Percentiles rank a stretch among this genome's conserved stretches.
Evolutionary conservation across 495 filamentous ascomycete genomes (phyloP).

Genomic region (Trypethelium eluteriae): DNA sequence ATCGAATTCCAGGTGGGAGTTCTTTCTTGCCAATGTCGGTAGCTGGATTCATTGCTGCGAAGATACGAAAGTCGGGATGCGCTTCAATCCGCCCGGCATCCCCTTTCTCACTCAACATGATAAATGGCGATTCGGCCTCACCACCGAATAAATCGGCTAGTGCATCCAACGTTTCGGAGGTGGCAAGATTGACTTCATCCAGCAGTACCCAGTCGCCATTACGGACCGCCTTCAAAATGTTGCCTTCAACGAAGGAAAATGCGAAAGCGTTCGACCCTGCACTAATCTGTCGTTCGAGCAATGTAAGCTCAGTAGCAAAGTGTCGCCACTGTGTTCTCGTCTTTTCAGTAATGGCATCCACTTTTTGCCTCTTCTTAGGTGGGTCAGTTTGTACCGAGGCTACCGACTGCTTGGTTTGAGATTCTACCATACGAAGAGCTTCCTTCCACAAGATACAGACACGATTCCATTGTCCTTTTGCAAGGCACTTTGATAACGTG

Average conservation of each 20-base stretch:
- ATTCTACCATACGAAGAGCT: constrained; percentile 74
- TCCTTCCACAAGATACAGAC: constrained; percentile 81
- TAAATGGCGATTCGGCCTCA: constrained; percentile 60
- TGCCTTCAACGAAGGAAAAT: constrained; percentile 92
- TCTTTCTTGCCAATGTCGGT: constrained; percentile 96
- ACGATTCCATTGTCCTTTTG: constrained; percentile 74
- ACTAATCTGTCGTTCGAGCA: constrained; percentile 73
- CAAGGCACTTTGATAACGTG: constrained; percentile 66
- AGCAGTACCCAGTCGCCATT: constrained; percentile 98
- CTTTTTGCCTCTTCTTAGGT: constrained; percentile 72
- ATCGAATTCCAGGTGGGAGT: constrained; percentile 72
- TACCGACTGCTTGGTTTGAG: constrained; percentile 41
- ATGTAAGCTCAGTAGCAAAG: constrained; percentile 67
- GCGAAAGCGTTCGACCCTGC: constrained; percentile 76
- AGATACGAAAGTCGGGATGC: constrained; percentile 89
- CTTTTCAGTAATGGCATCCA: constrained; percentile 45
- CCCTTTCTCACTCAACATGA: constrained; percentile 85
- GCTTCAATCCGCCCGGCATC: constrained; percentile 80
- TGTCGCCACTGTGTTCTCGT: constrained; percentile 59
- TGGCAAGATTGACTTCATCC: constrained; percentile 95
- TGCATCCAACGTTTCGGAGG: constrained; percentile 87
- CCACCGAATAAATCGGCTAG: constrained; percentile 77
- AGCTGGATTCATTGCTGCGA: constrained; percentile 98
- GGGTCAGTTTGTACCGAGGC: constrained; percentile 39
- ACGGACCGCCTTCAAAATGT: constrained; percentile 80